phyloP scores from a whole-genome alignment of 2,329 filamentous ascomycete genomes.

The Scopulariopsis brevicaulis region DNA sequence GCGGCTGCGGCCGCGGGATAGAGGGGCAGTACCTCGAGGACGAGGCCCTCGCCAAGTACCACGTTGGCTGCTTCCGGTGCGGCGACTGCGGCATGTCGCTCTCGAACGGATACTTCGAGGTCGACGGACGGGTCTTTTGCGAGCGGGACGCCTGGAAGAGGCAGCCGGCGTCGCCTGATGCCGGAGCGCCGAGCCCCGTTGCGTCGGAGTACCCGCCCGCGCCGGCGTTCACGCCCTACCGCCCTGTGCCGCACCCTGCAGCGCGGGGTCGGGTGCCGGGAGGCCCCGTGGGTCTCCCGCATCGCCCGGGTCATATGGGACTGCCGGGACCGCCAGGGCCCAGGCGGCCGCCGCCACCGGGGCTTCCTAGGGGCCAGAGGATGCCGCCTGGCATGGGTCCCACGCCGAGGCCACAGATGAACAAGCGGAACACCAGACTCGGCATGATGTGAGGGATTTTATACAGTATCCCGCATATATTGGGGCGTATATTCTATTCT shows the following conservation, averaged over 20 bases:
- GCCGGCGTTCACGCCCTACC: background rate
- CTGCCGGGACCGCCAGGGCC: slow-evolving; percentile 8
- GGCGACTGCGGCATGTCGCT: slow-evolving; percentile 64
- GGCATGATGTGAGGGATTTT: slow-evolving; percentile 37
- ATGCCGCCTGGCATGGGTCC: slow-evolving; percentile 21
- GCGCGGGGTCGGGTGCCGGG: slow-evolving; percentile 5
- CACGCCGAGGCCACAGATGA: slow-evolving; percentile 30
- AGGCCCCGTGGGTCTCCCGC: slow-evolving; percentile 6
- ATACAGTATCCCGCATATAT: background rate
- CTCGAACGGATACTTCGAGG: slow-evolving; percentile 82
- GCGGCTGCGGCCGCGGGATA: slow-evolving; percentile 70
- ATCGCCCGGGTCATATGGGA: slow-evolving; percentile 12
- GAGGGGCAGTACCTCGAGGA: slow-evolving; percentile 92
- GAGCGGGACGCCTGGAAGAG: slow-evolving; percentile 70
- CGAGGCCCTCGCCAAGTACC: slow-evolving; percentile 66
- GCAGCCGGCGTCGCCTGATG: background rate
- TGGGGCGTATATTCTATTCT: background rate
- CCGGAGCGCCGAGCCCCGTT: background rate
- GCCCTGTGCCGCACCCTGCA: background rate
- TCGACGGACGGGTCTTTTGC: slow-evolving; percentile 69
- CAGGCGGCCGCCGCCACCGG: slow-evolving; percentile 2
- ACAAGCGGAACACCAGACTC: slow-evolving; percentile 50
- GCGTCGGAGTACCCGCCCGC: slow-evolving; percentile 2
- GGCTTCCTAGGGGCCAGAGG: slow-evolving; percentile 9
- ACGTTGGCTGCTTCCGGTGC: slow-evolving; percentile 79